A percentile compares a stretch with the other conserved stretches of the same genome.
phyloP scores from a whole-genome alignment of 257 asterid species.

The Solanum medicagineum region DNA sequence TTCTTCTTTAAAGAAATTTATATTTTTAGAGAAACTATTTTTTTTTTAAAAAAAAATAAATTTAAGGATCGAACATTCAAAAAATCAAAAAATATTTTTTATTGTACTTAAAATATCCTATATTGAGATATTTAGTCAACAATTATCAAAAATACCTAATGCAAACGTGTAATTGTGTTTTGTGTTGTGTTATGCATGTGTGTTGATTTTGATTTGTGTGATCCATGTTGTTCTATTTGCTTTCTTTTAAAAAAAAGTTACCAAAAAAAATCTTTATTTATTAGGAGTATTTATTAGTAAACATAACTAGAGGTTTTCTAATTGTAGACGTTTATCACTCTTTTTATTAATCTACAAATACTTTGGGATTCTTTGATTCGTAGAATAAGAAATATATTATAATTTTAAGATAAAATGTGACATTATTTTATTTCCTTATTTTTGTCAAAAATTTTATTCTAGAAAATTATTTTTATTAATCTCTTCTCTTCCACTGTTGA shows the following conservation, averaged over 20 bases:
- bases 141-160: not conserved
- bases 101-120: not conserved
- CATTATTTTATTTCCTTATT: not conserved
- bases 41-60: too few species aligned
- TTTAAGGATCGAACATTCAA: too few species aligned
- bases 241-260: too few species aligned
- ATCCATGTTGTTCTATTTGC: not conserved
- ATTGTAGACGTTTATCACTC: not conserved
- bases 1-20: too few species aligned
- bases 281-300: too few species aligned
- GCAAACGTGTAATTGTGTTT: not conserved
- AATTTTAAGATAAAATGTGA: not conserved
- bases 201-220: not conserved
- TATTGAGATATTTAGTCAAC: not conserved
- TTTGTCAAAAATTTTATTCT: not conserved
- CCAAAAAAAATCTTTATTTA: too few species aligned
- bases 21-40: too few species aligned
- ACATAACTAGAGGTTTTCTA: not conserved
- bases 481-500: too few species aligned
- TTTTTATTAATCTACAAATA: not conserved
- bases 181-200: not conserved
- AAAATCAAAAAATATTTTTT: too few species aligned
- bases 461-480: not conserved
- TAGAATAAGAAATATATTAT: not conserved
- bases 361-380: not conserved